These are phyloP conservation scores for Nepenthes alata DNA, from an alignment of 179 eudicot species.

Conservation along the genomic window DNA sequence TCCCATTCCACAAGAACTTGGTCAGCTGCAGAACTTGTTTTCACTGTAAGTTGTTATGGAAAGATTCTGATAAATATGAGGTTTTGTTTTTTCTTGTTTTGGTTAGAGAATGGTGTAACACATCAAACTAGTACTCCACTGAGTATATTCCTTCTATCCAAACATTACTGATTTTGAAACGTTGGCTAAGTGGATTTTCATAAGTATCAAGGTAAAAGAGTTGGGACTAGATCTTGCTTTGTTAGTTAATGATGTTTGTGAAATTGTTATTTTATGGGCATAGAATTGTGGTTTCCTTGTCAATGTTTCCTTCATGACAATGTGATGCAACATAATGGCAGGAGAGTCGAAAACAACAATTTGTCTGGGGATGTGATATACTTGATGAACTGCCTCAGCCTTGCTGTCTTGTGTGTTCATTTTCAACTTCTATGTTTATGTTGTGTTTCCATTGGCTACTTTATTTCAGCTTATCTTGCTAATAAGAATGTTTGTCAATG, in stretches of 20 bases:
- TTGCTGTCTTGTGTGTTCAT: slow-evolving; percentile 49
- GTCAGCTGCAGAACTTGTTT: slow-evolving; percentile 73
- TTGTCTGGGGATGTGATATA: slow-evolving; percentile 68
- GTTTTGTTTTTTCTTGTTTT: not conserved
- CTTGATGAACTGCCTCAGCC: slow-evolving; percentile 66
- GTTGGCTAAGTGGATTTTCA: no score
- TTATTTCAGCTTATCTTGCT: not conserved
- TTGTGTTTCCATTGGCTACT: not conserved
- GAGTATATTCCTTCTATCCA: not conserved
- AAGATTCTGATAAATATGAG: not conserved
- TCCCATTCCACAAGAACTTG: slow-evolving; percentile 59
- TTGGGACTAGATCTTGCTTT: no score
- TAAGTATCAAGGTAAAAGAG: no score
- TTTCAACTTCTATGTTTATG: not conserved
- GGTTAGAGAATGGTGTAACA: not conserved
- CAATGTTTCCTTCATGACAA: slow-evolving; percentile 1
- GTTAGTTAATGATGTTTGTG: no score
- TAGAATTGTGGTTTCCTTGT: not conserved
- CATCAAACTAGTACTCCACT: not conserved
- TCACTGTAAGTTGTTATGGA: slow-evolving; percentile 47
- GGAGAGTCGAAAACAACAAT: slow-evolving; percentile 73
- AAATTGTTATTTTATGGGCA: no score
- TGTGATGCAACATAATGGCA: slow-evolving; percentile 17
- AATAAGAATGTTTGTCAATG: not conserved
- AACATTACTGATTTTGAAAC: no score